A percentile compares a stretch with the other conserved stretches of the same genome.
These are phyloP conservation scores for Rubia balearica DNA, from an alignment of 305 asterid species.

Conservation along the genomic window DNA sequence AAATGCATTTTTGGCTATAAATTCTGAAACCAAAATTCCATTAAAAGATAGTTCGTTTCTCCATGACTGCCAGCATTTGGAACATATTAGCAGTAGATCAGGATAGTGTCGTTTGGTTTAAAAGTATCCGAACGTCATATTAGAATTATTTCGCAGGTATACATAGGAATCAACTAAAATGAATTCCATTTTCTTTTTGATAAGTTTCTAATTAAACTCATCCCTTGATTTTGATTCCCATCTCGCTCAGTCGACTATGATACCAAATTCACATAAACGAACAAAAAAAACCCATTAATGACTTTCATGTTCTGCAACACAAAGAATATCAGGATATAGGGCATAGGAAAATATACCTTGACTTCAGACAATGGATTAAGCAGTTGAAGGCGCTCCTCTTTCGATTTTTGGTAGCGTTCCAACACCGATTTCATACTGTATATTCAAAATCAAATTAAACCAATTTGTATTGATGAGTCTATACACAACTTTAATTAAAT, in stretches of 20 bases:
- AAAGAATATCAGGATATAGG: neutral
- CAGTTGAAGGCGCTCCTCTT: conserved; percentile 35
- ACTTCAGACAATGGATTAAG: conserved; percentile 41
- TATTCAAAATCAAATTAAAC: neutral
- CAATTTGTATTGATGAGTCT: neutral
- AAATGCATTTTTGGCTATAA: neutral
- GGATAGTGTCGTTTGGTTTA: neutral
- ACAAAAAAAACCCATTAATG: no score
- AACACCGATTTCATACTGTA: conserved; percentile 47
- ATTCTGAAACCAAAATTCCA: conserved; percentile 24
- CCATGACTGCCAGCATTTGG: conserved; percentile 12
- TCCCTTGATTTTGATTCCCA: no score
- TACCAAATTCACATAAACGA: no score
- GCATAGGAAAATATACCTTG: conserved; percentile 32
- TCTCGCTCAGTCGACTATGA: no score
- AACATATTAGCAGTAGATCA: neutral
- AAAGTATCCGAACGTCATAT: no score
- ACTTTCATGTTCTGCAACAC: no score
- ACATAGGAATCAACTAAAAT: neutral
- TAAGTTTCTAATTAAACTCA: no score
- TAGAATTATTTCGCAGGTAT: neutral
- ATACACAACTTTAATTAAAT: no score
- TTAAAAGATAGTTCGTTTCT: conserved; percentile 39
- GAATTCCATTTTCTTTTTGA: no score
- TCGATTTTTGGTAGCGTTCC: conserved; percentile 48